Evolutionary conservation across 768 basidiomycete genomes (phyloP).

Genomic region (Thelephora aurantiotincta): DNA sequence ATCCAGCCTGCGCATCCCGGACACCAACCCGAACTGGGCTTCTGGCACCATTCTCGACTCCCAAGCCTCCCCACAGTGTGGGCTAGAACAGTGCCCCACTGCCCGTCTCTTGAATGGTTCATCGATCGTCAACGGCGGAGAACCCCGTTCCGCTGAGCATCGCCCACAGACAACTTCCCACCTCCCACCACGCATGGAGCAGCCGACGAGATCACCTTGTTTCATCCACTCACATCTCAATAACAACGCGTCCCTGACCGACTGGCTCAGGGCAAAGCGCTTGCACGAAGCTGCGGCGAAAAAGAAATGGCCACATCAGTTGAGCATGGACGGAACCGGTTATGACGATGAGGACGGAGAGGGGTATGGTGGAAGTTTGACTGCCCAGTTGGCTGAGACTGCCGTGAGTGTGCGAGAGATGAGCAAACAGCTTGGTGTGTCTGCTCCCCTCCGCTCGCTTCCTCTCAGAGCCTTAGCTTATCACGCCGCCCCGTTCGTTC

Average conservation of each 20-base stretch:
- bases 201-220: conserved; percentile 58
- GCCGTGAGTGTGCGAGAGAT: conserved; percentile 95
- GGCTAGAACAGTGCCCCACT: conserved; percentile 6
- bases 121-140: not conserved
- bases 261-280: conserved; percentile 38
- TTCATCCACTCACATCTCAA: conserved; percentile 91
- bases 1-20: conserved; percentile 20
- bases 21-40: conserved; percentile 18
- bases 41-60: conserved; percentile 23
- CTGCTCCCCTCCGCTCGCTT: no score
- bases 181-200: conserved; percentile 11
- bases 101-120: conserved; percentile 2
- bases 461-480: conserved; percentile 6
- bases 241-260: conserved; percentile 61
- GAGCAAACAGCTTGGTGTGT: conserved; percentile 92
- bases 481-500: not conserved
- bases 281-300: conserved; percentile 4
- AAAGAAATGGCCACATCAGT: conserved; percentile 11
- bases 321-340: conserved; percentile 8
- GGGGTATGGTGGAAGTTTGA: conserved; percentile 64
- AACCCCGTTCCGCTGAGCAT: conserved; percentile 3
- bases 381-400: conserved; percentile 89
- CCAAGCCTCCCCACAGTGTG: conserved; percentile 15
- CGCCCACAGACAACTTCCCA: conserved; percentile 8
- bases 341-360: conserved; percentile 40